Evolutionary conservation across 164 flowering plant genomes (phyloP).

Genomic region (Macadamia tetraphylla): DNA sequence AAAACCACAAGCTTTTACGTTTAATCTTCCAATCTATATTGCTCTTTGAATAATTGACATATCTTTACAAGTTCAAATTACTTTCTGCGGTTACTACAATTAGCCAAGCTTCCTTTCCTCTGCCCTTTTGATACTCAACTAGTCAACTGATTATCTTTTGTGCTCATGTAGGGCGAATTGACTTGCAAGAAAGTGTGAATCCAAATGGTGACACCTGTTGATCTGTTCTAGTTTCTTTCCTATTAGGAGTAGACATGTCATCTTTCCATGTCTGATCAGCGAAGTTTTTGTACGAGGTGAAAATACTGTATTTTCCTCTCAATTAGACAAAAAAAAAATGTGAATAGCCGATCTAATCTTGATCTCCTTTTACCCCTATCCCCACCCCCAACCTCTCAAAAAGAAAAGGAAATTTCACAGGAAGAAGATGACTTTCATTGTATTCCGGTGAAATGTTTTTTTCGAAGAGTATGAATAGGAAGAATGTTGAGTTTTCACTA

Average conservation of each 20-base stretch:
- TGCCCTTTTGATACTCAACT: background rate
- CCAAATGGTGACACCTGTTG: slow-evolving; percentile 26
- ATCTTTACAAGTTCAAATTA: too few relatives aligned
- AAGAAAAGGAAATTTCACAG: too few relatives aligned
- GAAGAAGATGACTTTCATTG: too few relatives aligned
- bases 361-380: background rate
- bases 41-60: background rate
- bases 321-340: slow-evolving; percentile 7
- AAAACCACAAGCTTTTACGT: background rate
- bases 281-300: background rate
- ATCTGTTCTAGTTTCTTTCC: background rate
- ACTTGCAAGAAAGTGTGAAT: slow-evolving; percentile 32
- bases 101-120: background rate
- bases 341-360: background rate
- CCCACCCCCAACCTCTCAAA: too few relatives aligned
- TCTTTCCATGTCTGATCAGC: background rate
- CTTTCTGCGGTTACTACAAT: background rate
- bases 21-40: background rate
- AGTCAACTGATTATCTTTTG: background rate
- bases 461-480: too few relatives aligned
- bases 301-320: background rate
- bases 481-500: too few relatives aligned
- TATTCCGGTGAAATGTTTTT: too few relatives aligned
- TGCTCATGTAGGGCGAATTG: slow-evolving; percentile 32
- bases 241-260: background rate